phyloP scores from a whole-genome alignment of 768 basidiomycete species.

The Daedalea quercina region DNA sequence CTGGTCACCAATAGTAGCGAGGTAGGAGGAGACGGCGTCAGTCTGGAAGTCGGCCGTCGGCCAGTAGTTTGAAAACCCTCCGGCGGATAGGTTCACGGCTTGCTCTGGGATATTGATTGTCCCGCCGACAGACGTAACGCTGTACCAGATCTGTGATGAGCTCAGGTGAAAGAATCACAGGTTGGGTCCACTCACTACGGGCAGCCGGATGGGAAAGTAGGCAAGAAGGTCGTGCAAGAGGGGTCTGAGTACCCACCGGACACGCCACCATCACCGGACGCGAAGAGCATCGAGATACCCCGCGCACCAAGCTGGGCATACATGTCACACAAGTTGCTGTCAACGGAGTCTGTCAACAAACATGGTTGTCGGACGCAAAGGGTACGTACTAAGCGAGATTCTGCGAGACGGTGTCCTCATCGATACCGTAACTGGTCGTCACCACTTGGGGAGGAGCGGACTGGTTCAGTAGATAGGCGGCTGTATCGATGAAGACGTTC shows the following conservation, averaged over 20 bases:
- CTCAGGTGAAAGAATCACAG: not conserved
- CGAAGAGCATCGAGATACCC: slow-evolving; percentile 27
- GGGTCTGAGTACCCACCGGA: slow-evolving; percentile 65
- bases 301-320: slow-evolving; percentile 27
- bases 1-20: slow-evolving; percentile 42
- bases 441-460: slow-evolving; percentile 21
- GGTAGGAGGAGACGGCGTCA: slow-evolving; percentile 34
- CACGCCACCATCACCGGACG: slow-evolving; percentile 33
- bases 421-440: slow-evolving; percentile 28
- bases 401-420: slow-evolving; percentile 30
- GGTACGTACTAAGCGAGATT: slow-evolving; percentile 4
- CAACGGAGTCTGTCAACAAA: slow-evolving; percentile 14
- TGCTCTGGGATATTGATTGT: slow-evolving; percentile 43
- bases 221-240: slow-evolving; percentile 37
- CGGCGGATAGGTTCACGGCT: slow-evolving; percentile 56
- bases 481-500: slow-evolving; percentile 40
- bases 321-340: slow-evolving; percentile 34
- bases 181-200: slow-evolving; percentile 23
- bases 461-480: slow-evolving; percentile 20
- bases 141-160: slow-evolving; percentile 2
- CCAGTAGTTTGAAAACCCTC: slow-evolving; percentile 68
- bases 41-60: slow-evolving; percentile 47
- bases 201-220: slow-evolving; percentile 47
- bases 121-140: slow-evolving; percentile 61
- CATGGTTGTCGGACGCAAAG: slow-evolving; percentile 1